Evolutionary conservation across 345 rosid species (phyloP).

Genomic region (Tarenaya hassleriana): DNA sequence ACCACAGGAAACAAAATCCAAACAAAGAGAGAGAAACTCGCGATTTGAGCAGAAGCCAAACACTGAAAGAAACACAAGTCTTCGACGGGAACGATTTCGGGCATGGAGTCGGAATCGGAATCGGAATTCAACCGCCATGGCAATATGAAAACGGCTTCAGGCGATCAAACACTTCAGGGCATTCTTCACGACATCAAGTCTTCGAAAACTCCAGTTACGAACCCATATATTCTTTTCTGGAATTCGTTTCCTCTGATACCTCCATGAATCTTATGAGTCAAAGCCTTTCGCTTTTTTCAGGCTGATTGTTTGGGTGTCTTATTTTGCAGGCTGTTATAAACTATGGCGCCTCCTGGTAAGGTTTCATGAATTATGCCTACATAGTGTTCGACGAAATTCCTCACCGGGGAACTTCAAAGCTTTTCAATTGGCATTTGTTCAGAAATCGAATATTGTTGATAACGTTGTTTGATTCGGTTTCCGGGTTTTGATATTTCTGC

Average conservation of each 20-base stretch:
- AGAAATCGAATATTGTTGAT: no score
- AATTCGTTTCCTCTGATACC: background rate
- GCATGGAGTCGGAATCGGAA: slow-evolving; percentile 10
- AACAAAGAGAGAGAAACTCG: no score
- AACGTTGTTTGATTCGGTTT: no score
- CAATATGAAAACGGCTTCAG: slow-evolving; percentile 20
- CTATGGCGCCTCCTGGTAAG: slow-evolving; percentile 34
- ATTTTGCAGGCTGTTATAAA: slow-evolving; percentile 25
- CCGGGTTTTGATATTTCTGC: background rate
- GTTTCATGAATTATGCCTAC: slow-evolving; percentile 14
- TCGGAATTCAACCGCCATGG: slow-evolving; percentile 3
- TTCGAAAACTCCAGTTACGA: slow-evolving; percentile 24
- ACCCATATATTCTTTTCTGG: no score
- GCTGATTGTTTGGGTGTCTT: background rate
- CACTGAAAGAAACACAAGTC: slow-evolving; percentile 17
- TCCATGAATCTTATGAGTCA: slow-evolving; percentile 1
- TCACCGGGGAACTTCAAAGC: slow-evolving; percentile 13
- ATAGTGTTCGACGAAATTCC: slow-evolving; percentile 44
- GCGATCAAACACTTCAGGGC: slow-evolving; percentile 17
- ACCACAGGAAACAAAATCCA: no score
- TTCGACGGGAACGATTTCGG: slow-evolving; percentile 7
- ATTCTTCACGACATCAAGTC: slow-evolving; percentile 28
- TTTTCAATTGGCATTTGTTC: background rate
- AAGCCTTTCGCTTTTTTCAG: slow-evolving; percentile 5
- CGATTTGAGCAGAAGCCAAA: no score